These are phyloP conservation scores for Globisporangium uncinulatum DNA, from an alignment of 352 stramenopile genomes.

Conservation along the genomic window DNA sequence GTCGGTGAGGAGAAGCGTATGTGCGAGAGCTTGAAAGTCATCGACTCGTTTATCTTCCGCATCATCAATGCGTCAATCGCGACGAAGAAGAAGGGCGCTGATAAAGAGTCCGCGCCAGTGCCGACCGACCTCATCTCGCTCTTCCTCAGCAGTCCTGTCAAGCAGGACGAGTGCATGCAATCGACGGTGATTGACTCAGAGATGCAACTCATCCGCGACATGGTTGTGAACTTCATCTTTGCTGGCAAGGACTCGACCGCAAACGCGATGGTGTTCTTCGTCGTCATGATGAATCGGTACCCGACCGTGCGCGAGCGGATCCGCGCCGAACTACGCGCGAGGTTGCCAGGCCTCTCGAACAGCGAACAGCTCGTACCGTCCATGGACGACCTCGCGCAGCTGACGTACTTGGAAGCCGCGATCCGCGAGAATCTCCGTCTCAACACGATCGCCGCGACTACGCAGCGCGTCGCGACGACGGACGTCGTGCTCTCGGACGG, in stretches of 20 bases:
- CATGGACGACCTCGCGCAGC: conserved; percentile 34
- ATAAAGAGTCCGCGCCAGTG: too few species aligned
- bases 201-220: conserved; percentile 31
- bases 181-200: not conserved
- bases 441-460: conserved; percentile 36
- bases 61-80: conserved; percentile 5
- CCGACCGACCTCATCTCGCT: conserved; percentile 37
- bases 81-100: not conserved
- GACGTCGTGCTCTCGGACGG: conserved; percentile 55
- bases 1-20: not conserved
- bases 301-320: conserved; percentile 38
- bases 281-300: conserved; percentile 74
- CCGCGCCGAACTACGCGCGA: conserved; percentile 30
- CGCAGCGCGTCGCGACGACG: conserved; percentile 16
- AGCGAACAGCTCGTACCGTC: conserved; percentile 19
- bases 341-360: conserved; percentile 27
- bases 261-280: conserved; percentile 57
- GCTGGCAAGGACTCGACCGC: conserved; percentile 71
- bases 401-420: conserved; percentile 59
- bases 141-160: conserved; percentile 26
- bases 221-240: conserved; percentile 76
- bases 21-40: conserved; percentile 23
- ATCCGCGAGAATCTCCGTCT: conserved; percentile 63
- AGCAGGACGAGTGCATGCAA: conserved; percentile 24
- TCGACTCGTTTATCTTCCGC: conserved; percentile 35